Conservation (phyloP, 2,329 filamentous ascomycete genomes). For the Botrytis sinoallii region DNA sequence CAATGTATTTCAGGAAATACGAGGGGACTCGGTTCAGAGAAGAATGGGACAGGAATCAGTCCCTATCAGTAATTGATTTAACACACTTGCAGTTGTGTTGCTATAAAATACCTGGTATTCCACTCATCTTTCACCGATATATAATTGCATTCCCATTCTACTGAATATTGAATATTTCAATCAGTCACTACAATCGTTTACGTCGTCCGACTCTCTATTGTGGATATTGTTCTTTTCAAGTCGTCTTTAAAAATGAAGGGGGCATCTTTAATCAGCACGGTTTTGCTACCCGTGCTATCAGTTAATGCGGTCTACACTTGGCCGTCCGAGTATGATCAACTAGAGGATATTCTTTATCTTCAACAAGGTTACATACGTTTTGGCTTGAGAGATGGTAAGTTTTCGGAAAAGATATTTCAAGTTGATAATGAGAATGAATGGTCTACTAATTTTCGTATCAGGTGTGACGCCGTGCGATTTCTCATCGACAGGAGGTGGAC, state of each 20-base stretch:
- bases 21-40: background rate
- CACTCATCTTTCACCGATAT: background rate
- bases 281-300: background rate
- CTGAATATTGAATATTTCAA: background rate
- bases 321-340: background rate
- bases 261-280: background rate
- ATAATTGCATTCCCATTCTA: background rate
- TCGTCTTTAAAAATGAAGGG: background rate
- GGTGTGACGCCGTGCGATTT: constrained; percentile 1
- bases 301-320: background rate
- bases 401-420: too few relatives aligned
- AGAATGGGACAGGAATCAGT: background rate
- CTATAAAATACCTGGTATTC: background rate
- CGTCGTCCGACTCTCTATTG: background rate
- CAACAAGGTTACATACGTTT: background rate
- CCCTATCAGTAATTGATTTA: background rate
- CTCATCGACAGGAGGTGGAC: background rate
- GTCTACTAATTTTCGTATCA: background rate
- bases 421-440: background rate
- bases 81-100: background rate
- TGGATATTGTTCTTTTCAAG: background rate
- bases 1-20: background rate
- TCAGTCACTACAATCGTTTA: background rate
- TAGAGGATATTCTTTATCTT: background rate
- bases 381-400: constrained; percentile 7